These are phyloP conservation scores for Comarum palustre DNA, from an alignment of 306 rosid species.

Conservation along the genomic window DNA sequence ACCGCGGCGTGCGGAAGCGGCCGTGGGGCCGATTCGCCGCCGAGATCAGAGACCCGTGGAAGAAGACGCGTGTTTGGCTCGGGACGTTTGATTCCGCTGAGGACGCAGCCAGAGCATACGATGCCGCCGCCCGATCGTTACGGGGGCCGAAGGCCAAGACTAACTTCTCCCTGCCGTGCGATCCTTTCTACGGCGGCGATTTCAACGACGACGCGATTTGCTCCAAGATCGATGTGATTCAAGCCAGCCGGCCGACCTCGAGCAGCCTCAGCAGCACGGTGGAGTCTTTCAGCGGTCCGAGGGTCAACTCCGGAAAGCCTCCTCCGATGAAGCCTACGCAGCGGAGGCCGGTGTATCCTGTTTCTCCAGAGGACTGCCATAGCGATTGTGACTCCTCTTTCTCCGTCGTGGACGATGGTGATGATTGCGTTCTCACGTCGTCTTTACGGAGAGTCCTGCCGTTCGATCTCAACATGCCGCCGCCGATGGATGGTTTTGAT, in stretches of 20 bases:
- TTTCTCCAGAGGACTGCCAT: constrained; percentile 56
- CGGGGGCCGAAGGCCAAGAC: constrained; percentile 84
- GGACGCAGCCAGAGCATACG: constrained; percentile 84
- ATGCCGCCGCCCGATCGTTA: constrained; percentile 64
- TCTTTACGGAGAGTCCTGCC: constrained; percentile 47
- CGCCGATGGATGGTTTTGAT: constrained; percentile 39
- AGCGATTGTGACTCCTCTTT: constrained; percentile 94
- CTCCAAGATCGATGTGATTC: constrained; percentile 39
- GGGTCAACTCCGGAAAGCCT: constrained; percentile 29
- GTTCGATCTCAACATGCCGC: constrained; percentile 83
- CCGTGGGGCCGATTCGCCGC: constrained; percentile 97
- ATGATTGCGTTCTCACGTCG: constrained; percentile 58
- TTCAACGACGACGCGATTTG: constrained; percentile 31
- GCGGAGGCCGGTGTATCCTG: constrained; percentile 32
- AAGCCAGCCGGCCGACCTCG: constrained; percentile 61
- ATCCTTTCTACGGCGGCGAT: constrained; percentile 15
- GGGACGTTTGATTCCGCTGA: constrained; percentile 84
- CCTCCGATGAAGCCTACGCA: constrained; percentile 24
- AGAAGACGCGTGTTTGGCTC: constrained; percentile 80
- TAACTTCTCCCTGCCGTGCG: constrained; percentile 38
- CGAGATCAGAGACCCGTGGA: constrained; percentile 91
- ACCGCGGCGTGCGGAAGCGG: constrained; percentile 81
- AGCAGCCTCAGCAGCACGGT: constrained; percentile 92
- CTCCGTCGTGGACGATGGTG: constrained; percentile 65
- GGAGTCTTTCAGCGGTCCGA: constrained; percentile 79